These are phyloP conservation scores for Anastatica hierochuntica DNA, from an alignment of 345 rosid genomes.

Conservation along the genomic window DNA sequence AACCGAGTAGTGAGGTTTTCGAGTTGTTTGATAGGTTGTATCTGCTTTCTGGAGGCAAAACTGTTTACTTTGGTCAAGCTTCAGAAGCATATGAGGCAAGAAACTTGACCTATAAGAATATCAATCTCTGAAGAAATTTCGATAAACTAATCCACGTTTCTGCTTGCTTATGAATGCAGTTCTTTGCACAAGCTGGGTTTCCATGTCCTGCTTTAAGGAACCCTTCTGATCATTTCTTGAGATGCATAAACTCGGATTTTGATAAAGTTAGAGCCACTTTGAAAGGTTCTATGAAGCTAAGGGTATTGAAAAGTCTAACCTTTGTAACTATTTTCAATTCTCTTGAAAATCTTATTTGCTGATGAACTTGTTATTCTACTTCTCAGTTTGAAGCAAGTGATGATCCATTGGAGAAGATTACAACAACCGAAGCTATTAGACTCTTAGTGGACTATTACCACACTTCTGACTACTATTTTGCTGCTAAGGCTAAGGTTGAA, in stretches of 20 bases:
- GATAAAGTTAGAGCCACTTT: constrained; percentile 91
- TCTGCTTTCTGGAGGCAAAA: constrained; percentile 89
- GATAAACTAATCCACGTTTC: not conserved
- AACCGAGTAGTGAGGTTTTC: constrained; percentile 91
- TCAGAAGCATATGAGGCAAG: constrained; percentile 82
- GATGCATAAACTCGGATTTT: constrained; percentile 88
- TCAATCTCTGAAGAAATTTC: not conserved
- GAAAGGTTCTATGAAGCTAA: constrained; percentile 82
- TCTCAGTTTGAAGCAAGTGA: constrained; percentile 55
- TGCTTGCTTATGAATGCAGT: constrained; percentile 35
- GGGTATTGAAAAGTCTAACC: constrained; percentile 31
- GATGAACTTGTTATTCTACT: constrained; percentile 10
- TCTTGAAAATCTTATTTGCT: not conserved
- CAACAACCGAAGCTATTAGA: constrained; percentile 77
- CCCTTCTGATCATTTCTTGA: constrained; percentile 91
- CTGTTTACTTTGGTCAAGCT: constrained; percentile 78
- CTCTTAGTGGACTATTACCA: constrained; percentile 49
- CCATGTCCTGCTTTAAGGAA: constrained; percentile 94
- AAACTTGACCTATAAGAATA: not conserved
- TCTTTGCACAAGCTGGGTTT: constrained; percentile 93
- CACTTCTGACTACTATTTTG: constrained; percentile 49
- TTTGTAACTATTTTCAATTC: constrained; percentile 2
- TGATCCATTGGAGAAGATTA: constrained; percentile 75
- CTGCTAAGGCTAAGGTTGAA: constrained; percentile 60
- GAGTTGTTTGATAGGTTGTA: constrained; percentile 81